phyloP scores from a whole-genome alignment of 2,329 filamentous ascomycete species.

The Zalaria obscura region DNA sequence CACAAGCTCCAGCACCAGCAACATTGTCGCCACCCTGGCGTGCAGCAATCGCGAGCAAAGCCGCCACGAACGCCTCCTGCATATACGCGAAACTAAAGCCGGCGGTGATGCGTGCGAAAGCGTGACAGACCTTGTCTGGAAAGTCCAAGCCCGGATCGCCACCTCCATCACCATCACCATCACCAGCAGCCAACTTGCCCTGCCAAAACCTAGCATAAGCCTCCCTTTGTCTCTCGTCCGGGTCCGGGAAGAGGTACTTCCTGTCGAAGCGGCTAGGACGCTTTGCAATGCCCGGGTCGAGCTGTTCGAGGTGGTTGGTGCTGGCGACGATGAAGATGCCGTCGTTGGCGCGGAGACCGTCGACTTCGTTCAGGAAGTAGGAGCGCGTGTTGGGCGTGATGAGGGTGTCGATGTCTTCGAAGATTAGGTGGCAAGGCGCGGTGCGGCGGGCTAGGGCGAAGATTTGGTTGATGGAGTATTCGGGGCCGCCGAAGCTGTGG shows the following conservation, averaged over 20 bases:
- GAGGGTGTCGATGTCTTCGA: constrained; percentile 27
- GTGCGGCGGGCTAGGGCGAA: constrained; percentile 22
- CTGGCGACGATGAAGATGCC: constrained; percentile 28
- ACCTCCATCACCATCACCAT: neutral
- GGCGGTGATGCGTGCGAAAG: constrained; percentile 45
- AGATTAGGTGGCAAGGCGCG: constrained; percentile 25
- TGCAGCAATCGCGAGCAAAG: constrained; percentile 38
- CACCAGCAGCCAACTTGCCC: constrained; percentile 18
- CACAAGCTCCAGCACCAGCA: too few relatives aligned
- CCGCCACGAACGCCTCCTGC: constrained; percentile 53
- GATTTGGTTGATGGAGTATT: constrained; percentile 34
- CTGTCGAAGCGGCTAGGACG: constrained; percentile 32
- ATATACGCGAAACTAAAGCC: constrained; percentile 55
- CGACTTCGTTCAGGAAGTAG: constrained; percentile 30
- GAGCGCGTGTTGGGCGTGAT: constrained; percentile 20
- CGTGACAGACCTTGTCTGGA: constrained; percentile 17
- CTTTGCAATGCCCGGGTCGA: constrained; percentile 29
- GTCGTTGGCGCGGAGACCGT: constrained; percentile 25
- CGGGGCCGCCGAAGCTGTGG: constrained; percentile 30
- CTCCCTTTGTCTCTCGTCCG: constrained; percentile 20
- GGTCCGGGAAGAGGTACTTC: constrained; percentile 31
- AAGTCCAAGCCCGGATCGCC: constrained; percentile 13
- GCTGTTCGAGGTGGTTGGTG: constrained; percentile 23
- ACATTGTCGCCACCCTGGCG: constrained; percentile 14
- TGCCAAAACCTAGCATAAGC: constrained; percentile 32